phyloP scores from a whole-genome alignment of 371 early-diverging fungal species.

The Capniomyces stellatus region DNA sequence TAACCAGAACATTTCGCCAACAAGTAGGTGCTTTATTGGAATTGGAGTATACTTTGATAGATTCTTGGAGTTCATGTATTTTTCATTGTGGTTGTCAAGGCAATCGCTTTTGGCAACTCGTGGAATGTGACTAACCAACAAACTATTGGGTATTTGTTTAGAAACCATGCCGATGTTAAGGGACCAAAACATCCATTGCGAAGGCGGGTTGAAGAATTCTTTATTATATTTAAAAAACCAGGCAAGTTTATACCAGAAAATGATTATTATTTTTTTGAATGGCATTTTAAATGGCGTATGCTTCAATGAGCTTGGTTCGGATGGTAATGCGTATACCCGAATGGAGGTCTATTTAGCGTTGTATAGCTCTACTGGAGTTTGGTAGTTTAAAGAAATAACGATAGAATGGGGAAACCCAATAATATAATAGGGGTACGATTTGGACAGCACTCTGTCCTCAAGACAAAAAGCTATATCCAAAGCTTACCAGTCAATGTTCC shows the following conservation, averaged over 20 bases:
- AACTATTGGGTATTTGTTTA: not conserved
- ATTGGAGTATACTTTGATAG: not conserved
- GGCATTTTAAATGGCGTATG: too few relatives aligned
- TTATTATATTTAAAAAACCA: constrained; percentile 1
- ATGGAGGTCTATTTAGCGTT: not conserved
- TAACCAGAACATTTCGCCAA: not conserved
- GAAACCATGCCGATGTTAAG: not conserved
- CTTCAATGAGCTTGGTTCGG: too few relatives aligned
- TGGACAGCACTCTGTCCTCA: constrained; percentile 8
- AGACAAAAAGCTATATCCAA: constrained; percentile 13
- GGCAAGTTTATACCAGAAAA: too few relatives aligned
- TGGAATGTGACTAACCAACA: not conserved
- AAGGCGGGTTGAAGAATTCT: not conserved
- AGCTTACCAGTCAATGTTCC: constrained; percentile 17
- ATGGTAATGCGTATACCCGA: too few relatives aligned
- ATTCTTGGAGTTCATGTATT: not conserved
- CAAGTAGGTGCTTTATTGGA: not conserved
- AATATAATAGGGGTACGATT: constrained; percentile 14
- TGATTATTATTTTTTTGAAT: too few relatives aligned
- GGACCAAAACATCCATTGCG: not conserved
- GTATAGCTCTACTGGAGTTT: not conserved
- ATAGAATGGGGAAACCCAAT: not conserved
- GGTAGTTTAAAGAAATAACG: not conserved
- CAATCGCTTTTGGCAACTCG: not conserved
- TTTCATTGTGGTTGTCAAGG: not conserved